Evolutionary conservation across 2,329 filamentous ascomycete genomes (phyloP).

Genomic region (Colletotrichum brevisporum): DNA sequence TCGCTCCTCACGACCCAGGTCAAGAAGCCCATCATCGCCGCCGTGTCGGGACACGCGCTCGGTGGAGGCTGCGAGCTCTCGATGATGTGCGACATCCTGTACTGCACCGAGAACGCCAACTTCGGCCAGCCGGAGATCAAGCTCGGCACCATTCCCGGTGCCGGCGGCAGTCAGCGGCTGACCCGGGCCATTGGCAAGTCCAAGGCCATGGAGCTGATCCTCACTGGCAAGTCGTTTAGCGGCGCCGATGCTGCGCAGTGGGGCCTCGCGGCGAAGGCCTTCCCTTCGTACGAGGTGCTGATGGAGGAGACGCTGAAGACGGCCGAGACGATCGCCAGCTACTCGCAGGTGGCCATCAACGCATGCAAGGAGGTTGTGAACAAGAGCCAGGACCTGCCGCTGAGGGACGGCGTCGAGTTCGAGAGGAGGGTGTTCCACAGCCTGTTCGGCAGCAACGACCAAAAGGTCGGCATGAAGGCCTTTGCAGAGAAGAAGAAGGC

Average conservation of each 20-base stretch:
- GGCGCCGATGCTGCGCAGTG: conserved; percentile 89
- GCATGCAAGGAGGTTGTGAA: conserved; percentile 98
- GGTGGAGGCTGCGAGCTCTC: conserved; percentile 97
- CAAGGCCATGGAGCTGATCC: conserved; percentile 90
- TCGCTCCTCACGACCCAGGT: conserved; percentile 85
- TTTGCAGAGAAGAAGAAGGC: conserved; percentile 96
- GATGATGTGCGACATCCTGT: conserved; percentile 97
- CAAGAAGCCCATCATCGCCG: conserved; percentile 95
- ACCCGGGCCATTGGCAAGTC: conserved; percentile 87
- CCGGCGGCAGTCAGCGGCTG: conserved; percentile 90
- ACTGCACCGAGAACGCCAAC: conserved; percentile 87
- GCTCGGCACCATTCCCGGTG: conserved; percentile 91
- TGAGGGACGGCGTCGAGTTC: conserved; percentile 94
- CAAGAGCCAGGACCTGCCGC: conserved; percentile 92
- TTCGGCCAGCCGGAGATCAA: conserved; percentile 99
- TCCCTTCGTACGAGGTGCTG: conserved; percentile 84
- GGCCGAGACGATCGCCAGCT: conserved; percentile 89
- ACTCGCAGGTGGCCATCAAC: conserved; percentile 88
- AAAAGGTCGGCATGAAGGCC: conserved; percentile 97
- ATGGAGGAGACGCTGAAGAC: conserved; percentile 86
- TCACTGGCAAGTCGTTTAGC: conserved; percentile 87
- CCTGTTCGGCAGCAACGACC: conserved; percentile 93
- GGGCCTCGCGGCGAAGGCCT: conserved; percentile 89
- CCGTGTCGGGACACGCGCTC: conserved; percentile 93
- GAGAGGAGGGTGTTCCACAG: conserved; percentile 94